Conservation (phyloP, 2,329 filamentous ascomycete genomes). For the Aspergillus phoenicis region DNA sequence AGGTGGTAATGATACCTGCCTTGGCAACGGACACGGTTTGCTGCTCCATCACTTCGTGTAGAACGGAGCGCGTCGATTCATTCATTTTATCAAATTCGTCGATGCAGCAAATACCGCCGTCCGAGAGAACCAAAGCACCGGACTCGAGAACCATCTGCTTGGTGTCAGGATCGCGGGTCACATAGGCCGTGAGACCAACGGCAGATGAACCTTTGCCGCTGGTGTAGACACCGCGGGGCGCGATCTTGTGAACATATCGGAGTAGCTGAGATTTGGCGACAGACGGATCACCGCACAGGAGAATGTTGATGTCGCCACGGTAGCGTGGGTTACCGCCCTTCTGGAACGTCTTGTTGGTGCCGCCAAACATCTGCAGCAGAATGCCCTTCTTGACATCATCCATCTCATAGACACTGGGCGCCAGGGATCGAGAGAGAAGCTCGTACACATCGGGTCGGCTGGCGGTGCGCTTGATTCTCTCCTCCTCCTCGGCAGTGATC, state of each 20-base stretch:
- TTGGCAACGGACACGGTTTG: conserved; percentile 79
- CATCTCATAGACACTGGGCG: conserved; percentile 95
- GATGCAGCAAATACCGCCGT: conserved; percentile 76
- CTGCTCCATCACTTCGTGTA: conserved; percentile 82
- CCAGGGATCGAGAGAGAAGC: conserved; percentile 83
- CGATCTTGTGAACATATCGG: conserved; percentile 95
- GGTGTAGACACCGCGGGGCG: conserved; percentile 80
- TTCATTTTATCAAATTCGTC: conserved; percentile 83
- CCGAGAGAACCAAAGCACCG: conserved; percentile 71
- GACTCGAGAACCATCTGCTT: conserved; percentile 74
- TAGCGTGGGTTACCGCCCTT: conserved; percentile 96
- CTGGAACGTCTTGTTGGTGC: conserved; percentile 96
- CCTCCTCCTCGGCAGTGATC: conserved; percentile 82
- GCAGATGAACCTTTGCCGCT: conserved; percentile 76
- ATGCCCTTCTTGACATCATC: conserved; percentile 99
- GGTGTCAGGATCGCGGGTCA: conserved; percentile 73
- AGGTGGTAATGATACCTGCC: conserved; percentile 78
- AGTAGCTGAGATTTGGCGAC: conserved; percentile 95
- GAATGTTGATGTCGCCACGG: conserved; percentile 93
- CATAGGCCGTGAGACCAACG: conserved; percentile 75
- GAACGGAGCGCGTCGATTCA: conserved; percentile 70
- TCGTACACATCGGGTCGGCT: conserved; percentile 88
- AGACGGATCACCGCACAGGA: conserved; percentile 95
- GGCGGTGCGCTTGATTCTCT: conserved; percentile 80
- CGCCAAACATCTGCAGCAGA: conserved; percentile 91